Base-by-base conservation (phyloP, 306 rosid species). In the Betula pendula region DNA sequence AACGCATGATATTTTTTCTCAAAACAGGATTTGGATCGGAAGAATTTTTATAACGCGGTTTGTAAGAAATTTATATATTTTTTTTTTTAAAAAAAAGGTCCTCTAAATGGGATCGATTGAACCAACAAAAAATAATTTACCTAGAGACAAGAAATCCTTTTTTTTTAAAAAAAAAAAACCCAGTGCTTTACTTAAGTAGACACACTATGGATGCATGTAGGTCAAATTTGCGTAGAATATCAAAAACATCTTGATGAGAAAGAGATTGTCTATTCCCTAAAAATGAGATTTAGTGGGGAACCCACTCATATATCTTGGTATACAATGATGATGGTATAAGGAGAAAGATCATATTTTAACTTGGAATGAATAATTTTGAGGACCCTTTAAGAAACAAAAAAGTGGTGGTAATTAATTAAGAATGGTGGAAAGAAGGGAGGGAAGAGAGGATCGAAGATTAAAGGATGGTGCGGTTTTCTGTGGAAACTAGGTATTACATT, bases 251-350 rank as follows among this genome's bases (percentile, higher is more conserved):
- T 65, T 70, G 84, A 81, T 66, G 74, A 73, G 79, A 82, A 84
- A 77, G 70, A 70, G 53, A 29, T 72, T 73, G 63, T 69, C 58
- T 74, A 77, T 77, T 82, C 88, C 81, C 66, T 79, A 51, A 68
- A 82, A 71, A 65, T 84, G 84, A 24, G 74, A 65, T 76, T 68
- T 85, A 82, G 91, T 86, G 90, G 94, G 86, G 79, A 84, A 80
- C 87, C 84, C 90, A 89, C 90, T 91, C 80, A 77, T 80, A 76
- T 80, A 77, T 80, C 73, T 80, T 80, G 77, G 19, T 75, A 72
- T 47, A 38, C 77, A 71, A 86, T 68, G 75, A 86, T 68, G 75
- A 85, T 80, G 85, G 63, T 65, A 69, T 51, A 13, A 77, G 77
- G 60, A 69, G 73, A 77, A 79, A 47, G 68, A 62, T 58, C 43